Evolutionary conservation across 73 alveolate genomes (phyloP).

Genomic region (Diophrys appendiculata): DNA sequence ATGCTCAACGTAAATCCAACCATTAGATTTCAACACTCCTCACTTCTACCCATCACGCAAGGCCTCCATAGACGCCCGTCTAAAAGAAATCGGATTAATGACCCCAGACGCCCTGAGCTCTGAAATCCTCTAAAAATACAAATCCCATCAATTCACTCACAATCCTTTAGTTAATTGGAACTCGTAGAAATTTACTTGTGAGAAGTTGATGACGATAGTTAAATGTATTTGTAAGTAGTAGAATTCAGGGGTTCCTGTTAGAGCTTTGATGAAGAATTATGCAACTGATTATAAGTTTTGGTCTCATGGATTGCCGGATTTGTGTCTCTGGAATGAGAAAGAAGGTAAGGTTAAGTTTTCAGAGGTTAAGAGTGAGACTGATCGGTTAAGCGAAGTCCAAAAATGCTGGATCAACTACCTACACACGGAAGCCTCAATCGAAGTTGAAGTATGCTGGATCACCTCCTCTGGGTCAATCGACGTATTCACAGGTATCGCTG

Average conservation of each 20-base stretch:
- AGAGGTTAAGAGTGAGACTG: conserved; percentile 89
- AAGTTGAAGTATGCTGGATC: conserved; percentile 51
- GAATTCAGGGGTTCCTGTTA: conserved; percentile 26
- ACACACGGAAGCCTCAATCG: conserved; percentile 15
- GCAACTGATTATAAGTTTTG: conserved; percentile 73
- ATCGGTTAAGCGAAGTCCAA: conserved; percentile 83
- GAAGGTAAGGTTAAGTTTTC: conserved; percentile 71
- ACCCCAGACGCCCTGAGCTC: conserved; percentile 42
- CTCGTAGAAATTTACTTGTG: conserved; percentile 43
- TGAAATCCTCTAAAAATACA: conserved; percentile 52
- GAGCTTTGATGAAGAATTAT: conserved; percentile 37
- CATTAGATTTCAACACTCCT: conserved; percentile 80
- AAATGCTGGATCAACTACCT: conserved; percentile 77
- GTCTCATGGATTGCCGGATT: conserved; percentile 92
- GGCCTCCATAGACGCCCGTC: conserved; percentile 49
- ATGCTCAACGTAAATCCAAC: conserved; percentile 76
- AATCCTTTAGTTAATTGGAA: conserved; percentile 82
- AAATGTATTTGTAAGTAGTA: conserved; percentile 43
- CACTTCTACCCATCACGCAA: conserved; percentile 82
- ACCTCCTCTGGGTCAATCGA: neutral
- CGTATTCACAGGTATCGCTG: too few relatives aligned
- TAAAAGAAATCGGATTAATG: conserved; percentile 30
- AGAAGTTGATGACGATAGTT: conserved; percentile 38
- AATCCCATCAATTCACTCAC: conserved; percentile 61
- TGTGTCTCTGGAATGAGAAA: conserved; percentile 79